Evolutionary conservation across 2,329 filamentous ascomycete species (phyloP).

Genomic region (Xylaria digitata): DNA sequence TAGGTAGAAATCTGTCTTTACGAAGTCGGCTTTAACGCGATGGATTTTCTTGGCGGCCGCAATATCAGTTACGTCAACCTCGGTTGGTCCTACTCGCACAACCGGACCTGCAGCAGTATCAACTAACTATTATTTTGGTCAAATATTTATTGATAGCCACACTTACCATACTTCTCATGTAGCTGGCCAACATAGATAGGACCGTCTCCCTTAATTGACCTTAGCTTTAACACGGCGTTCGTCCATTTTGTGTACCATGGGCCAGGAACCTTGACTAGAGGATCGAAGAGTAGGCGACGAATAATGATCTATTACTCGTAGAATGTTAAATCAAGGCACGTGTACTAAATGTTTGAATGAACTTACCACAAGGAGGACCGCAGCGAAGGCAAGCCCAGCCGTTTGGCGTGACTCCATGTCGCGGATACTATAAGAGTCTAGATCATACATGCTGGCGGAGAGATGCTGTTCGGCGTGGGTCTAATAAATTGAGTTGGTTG

Average conservation of each 20-base stretch:
- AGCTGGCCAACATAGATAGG: constrained; percentile 43
- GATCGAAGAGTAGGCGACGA: constrained; percentile 28
- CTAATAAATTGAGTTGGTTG: not conserved
- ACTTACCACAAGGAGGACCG: not conserved
- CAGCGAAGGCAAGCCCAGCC: not conserved
- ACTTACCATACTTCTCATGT: constrained; percentile 45
- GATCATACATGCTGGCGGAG: not conserved
- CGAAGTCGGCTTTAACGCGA: constrained; percentile 46
- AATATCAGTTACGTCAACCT: constrained; percentile 46
- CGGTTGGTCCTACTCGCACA: constrained; percentile 44
- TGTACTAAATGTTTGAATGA: too few relatives aligned
- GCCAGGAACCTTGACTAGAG: constrained; percentile 36
- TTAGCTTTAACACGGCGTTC: constrained; percentile 33
- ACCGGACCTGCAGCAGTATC: constrained; percentile 40
- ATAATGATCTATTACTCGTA: not conserved
- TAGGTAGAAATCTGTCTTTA: constrained; percentile 47
- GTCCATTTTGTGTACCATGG: constrained; percentile 47
- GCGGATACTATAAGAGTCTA: not conserved
- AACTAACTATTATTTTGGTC: not conserved
- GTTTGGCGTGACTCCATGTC: not conserved
- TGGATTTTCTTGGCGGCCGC: constrained; percentile 45
- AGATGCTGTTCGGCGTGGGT: not conserved
- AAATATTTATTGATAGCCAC: not conserved
- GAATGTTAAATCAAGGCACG: not conserved
- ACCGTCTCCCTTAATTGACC: constrained; percentile 30